phyloP scores from a whole-genome alignment of 2,329 filamentous ascomycete species.

The Curvularia spicifera region DNA sequence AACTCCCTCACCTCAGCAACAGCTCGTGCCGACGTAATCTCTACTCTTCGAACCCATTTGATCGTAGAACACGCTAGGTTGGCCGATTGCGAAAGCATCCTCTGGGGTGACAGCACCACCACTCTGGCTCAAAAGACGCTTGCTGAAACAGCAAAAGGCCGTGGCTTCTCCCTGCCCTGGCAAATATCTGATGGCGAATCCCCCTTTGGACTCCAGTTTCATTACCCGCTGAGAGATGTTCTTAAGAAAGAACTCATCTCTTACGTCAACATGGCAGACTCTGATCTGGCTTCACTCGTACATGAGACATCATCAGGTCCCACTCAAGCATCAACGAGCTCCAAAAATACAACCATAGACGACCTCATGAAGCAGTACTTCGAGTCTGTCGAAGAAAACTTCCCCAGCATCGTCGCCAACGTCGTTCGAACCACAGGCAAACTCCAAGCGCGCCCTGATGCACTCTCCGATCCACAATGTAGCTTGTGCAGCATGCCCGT shows the following conservation, averaged over 20 bases:
- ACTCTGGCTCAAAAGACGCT: slow-evolving; percentile 85
- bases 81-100: slow-evolving; percentile 69
- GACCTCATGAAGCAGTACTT: slow-evolving; percentile 91
- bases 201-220: slow-evolving; percentile 65
- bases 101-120: slow-evolving; percentile 88
- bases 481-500: slow-evolving; percentile 73
- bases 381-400: slow-evolving; percentile 80
- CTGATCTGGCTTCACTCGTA: slow-evolving; percentile 57
- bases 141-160: slow-evolving; percentile 86
- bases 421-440: slow-evolving; percentile 92
- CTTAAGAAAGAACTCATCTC: slow-evolving; percentile 78
- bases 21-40: slow-evolving; percentile 74
- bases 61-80: slow-evolving; percentile 62
- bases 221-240: slow-evolving; percentile 84
- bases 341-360: slow-evolving; percentile 85
- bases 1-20: slow-evolving; percentile 72
- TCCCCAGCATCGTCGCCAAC: slow-evolving; percentile 91
- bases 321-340: slow-evolving; percentile 59
- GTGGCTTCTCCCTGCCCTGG: slow-evolving; percentile 83
- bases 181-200: slow-evolving; percentile 76
- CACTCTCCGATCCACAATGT: slow-evolving; percentile 55
- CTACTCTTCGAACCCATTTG: slow-evolving; percentile 73
- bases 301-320: slow-evolving; percentile 30
- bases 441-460: slow-evolving; percentile 61
- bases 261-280: slow-evolving; percentile 64